Evolutionary conservation across 2,329 filamentous ascomycete species (phyloP).

Genomic region (Reticulascus tulasneorum): DNA sequence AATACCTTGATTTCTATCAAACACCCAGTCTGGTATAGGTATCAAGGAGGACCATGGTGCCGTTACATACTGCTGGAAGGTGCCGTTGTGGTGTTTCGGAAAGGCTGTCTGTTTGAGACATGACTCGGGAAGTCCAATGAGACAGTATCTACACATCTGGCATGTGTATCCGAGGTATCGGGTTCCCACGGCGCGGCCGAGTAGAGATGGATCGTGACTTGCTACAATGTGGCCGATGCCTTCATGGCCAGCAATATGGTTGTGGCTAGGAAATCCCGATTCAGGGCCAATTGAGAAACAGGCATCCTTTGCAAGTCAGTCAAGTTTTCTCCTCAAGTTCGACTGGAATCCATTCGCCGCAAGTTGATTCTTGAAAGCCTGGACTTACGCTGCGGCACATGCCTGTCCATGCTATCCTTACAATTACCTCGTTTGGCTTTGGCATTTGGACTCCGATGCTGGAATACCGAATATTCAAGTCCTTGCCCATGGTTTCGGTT

Average conservation of each 20-base stretch:
- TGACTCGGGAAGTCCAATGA: background rate
- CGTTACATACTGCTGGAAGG: conserved; percentile 3
- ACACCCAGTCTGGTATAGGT: background rate
- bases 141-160: background rate
- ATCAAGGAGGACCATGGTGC: background rate
- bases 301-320: no score
- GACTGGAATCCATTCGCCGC: no score
- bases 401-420: no score
- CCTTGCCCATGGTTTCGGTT: no score
- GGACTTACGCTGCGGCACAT: no score
- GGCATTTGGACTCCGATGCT: no score
- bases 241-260: conserved; percentile 5
- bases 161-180: background rate
- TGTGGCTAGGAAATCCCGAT: background rate
- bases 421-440: no score
- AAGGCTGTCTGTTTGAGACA: background rate
- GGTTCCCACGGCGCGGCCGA: background rate
- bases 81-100: background rate
- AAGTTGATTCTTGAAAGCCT: no score
- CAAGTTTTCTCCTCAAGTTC: no score
- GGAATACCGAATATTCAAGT: no score
- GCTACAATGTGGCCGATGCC: conserved; percentile 1
- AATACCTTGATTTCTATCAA: no score
- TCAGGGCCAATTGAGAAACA: background rate
- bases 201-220: background rate